A percentile compares a stretch with the other conserved stretches of the same genome.
These are phyloP conservation scores for Erythrobasidium hasegawianum DNA, from an alignment of 1,284 basidiomycete genomes.

Conservation along the genomic window DNA sequence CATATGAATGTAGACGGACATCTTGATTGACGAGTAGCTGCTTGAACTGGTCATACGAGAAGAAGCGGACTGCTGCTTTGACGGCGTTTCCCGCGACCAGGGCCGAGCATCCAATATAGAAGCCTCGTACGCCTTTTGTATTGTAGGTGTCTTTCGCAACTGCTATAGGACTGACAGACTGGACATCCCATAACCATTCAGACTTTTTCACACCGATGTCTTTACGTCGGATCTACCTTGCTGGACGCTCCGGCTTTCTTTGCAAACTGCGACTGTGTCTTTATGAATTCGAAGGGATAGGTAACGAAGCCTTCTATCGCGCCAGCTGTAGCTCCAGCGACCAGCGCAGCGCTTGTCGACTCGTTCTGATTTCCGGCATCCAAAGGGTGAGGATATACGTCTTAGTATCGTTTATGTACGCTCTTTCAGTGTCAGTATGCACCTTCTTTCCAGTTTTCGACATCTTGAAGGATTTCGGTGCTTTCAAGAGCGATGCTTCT, in stretches of 20 bases:
- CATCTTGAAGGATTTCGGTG: constrained; percentile 6
- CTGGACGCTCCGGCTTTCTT: constrained; percentile 39
- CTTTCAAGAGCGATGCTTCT: not conserved
- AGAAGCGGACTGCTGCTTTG: constrained; percentile 92
- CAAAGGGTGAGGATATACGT: too few species aligned
- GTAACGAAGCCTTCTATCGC: constrained; percentile 72
- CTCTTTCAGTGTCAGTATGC: too few species aligned
- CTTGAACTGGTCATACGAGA: constrained; percentile 94
- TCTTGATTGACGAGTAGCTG: constrained; percentile 71
- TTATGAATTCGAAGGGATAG: constrained; percentile 89
- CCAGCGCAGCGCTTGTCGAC: constrained; percentile 50
- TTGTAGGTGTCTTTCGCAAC: constrained; percentile 48
- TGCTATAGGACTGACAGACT: constrained; percentile 49
- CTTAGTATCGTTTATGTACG: too few species aligned
- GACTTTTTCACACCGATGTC: constrained; percentile 5
- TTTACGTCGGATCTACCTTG: constrained; percentile 12
- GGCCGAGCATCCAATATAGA: constrained; percentile 56
- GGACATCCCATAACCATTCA: too few species aligned
- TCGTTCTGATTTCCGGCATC: too few species aligned
- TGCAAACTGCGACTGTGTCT: constrained; percentile 58
- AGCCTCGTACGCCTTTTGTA: constrained; percentile 47
- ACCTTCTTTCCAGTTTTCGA: constrained; percentile 32
- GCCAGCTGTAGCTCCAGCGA: constrained; percentile 90
- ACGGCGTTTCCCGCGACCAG: constrained; percentile 81
- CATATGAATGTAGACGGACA: constrained; percentile 52